phyloP scores from a whole-genome alignment of 2,329 filamentous ascomycete species.

The Cryphonectria japonica region DNA sequence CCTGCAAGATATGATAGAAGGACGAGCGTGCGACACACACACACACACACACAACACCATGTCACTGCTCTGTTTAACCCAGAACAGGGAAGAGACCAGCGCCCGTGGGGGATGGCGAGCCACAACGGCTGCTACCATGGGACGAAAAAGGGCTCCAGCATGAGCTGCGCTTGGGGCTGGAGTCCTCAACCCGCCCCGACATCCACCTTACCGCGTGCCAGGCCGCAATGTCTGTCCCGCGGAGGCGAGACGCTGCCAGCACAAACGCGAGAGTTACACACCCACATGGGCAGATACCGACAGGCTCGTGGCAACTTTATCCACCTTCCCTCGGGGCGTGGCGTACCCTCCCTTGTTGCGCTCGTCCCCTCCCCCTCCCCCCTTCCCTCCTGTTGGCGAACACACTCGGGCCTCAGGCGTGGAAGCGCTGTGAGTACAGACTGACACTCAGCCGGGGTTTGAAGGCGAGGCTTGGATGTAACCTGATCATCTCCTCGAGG shows the following conservation, averaged over 20 bases:
- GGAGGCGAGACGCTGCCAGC: not conserved
- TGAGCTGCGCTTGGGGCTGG: not conserved
- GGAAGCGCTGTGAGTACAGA: not conserved
- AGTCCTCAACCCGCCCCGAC: not conserved
- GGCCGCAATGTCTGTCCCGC: not conserved
- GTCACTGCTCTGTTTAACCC: not conserved
- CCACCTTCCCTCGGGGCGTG: not conserved
- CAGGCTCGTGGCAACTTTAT: conserved; percentile 8
- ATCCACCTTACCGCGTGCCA: not conserved
- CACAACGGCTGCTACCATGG: conserved; percentile 4
- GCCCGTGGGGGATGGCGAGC: not conserved
- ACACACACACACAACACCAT: not conserved
- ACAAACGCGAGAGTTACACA: not conserved
- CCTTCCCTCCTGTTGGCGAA: not conserved
- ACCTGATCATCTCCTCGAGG: not conserved
- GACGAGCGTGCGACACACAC: not conserved
- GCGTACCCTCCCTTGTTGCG: not conserved
- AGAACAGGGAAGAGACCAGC: conserved; percentile 14
- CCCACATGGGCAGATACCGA: not conserved
- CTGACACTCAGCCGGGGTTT: not conserved
- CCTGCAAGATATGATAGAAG: not conserved
- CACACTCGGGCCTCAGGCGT: not conserved
- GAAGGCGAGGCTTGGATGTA: not conserved
- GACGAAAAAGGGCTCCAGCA: not conserved
- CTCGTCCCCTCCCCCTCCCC: not conserved